Evolutionary conservation across 2,329 filamentous ascomycete species (phyloP).

Genomic region (Pseudogymnoascus sp.): DNA sequence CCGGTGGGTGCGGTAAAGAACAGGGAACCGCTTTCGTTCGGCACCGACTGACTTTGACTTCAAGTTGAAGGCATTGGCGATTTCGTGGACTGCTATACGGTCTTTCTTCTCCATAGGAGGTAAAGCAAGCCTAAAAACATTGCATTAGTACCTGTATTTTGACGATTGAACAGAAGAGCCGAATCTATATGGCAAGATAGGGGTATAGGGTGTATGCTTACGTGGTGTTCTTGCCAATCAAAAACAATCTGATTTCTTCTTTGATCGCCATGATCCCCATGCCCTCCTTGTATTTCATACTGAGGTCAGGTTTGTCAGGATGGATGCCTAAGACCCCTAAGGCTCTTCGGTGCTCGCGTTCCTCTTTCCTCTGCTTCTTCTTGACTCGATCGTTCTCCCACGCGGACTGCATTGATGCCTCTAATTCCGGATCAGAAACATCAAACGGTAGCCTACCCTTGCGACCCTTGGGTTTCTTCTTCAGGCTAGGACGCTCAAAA

Average conservation of each 20-base stretch:
- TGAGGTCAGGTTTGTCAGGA: constrained; percentile 43
- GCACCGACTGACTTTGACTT: constrained; percentile 77
- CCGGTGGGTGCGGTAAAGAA: constrained; percentile 63
- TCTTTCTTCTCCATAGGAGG: constrained; percentile 76
- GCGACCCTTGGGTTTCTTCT: constrained; percentile 54
- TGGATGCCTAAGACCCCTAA: constrained; percentile 50
- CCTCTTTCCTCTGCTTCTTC: constrained; percentile 62
- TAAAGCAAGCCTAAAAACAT: constrained; percentile 52
- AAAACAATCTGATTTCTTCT: constrained; percentile 63
- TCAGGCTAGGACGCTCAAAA: constrained; percentile 61
- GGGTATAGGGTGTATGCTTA: constrained; percentile 33
- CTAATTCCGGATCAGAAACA: constrained; percentile 59
- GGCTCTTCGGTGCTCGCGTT: constrained; percentile 59
- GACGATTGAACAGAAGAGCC: background rate
- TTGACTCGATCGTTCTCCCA: constrained; percentile 62
- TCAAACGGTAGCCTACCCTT: constrained; percentile 44
- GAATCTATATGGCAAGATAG: background rate
- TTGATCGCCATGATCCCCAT: constrained; percentile 64
- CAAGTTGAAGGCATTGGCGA: constrained; percentile 66
- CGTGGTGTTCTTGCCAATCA: constrained; percentile 55
- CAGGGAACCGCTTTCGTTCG: constrained; percentile 64
- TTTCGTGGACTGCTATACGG: constrained; percentile 70
- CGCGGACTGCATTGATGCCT: constrained; percentile 46
- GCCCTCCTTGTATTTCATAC: constrained; percentile 63
- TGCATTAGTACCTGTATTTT: constrained; percentile 4